Evolutionary conservation across 1,284 basidiomycete genomes (phyloP), one percentile per base, ranked within the genome.

Genomic region (Phellopilus nigrolimitatus): DNA sequence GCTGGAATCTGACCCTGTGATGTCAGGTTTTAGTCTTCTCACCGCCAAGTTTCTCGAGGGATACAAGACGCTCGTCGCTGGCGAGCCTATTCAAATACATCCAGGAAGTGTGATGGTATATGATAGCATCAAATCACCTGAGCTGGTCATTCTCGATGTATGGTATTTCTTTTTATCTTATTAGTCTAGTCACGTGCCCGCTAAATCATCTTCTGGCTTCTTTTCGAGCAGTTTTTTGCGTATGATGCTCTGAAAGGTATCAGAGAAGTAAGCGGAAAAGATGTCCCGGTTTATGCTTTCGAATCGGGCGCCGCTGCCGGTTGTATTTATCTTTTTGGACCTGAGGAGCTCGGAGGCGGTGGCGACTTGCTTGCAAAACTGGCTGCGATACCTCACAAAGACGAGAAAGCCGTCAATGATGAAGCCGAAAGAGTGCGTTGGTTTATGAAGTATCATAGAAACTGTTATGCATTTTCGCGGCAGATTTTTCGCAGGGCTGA

Each of bases 271-370:
- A 53, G 45, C 28, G 51, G 46, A n/a, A 42, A 9, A n/a, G 19
- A 46, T n/a, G 40, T 53, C 31, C 51, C 51, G 8, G 37, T 53
- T 5, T 53, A 43, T 49, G 51, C 40, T 21, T 37, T 40, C 38
- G 36, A 53, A 27, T 31, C 34, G 17, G 40, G 24, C 21, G 33
- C 51, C 7, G 45, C 47, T n/a, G 28, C 45, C 15, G 47, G 46
- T 15, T 24, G 33, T 9, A 13, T 53, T 3, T 43, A 49, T 33
- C 38, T 53, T 13, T 47, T 41, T n/a, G 51, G 38, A 21, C 51
- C 51, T 3, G 51, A 53, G 28, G 13, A 36, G 15, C 28, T 53
- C 19, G 46, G 31, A n/a, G 45, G 49, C 13, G 12, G 10, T 9
- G 43, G 43, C 8, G 49, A 51, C 25, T n/a, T 51, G 6, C 22